Evolutionary conservation across 1,284 basidiomycete species (phyloP).

Genomic region (Leccinum huronense): DNA sequence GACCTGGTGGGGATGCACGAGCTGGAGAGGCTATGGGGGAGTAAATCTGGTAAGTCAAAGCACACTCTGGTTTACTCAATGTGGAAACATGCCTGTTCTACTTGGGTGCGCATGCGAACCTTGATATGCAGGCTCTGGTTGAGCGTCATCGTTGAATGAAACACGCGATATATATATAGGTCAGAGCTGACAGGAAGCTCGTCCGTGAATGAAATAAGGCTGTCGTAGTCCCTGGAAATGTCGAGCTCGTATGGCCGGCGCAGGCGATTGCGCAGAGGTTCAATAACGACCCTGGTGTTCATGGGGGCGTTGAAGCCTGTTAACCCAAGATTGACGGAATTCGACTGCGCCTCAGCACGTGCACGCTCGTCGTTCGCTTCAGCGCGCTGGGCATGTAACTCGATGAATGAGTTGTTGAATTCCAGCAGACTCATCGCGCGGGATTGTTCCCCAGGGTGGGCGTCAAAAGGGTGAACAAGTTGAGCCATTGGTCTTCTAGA

Average conservation of each 20-base stretch:
- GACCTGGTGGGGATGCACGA: slow-evolving; percentile 10
- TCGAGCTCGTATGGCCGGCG: not conserved
- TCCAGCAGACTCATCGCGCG: not conserved
- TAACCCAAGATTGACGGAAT: not conserved
- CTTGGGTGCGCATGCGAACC: slow-evolving; percentile 6
- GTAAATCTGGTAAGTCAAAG: not conserved
- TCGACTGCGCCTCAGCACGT: not conserved
- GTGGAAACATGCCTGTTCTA: not conserved
- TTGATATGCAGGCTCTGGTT: slow-evolving; percentile 7
- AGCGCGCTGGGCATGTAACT: not conserved
- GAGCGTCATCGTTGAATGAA: slow-evolving; percentile 7
- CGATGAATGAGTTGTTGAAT: slow-evolving; percentile 5
- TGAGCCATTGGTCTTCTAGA: not conserved
- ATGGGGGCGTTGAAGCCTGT: not conserved
- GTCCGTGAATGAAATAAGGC: slow-evolving; percentile 12
- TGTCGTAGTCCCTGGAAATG: slow-evolving; percentile 11
- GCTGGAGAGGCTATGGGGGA: slow-evolving; percentile 3
- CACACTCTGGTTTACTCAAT: not conserved
- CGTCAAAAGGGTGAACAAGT: not conserved
- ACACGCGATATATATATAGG: slow-evolving; percentile 9
- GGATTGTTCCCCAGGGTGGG: not conserved
- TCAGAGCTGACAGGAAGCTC: slow-evolving; percentile 6
- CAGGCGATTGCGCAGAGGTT: not conserved
- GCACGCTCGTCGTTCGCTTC: not conserved
- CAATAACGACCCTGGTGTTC: slow-evolving; percentile 1